phyloP scores from a whole-genome alignment of 257 asterid species.

The Mitragyna speciosa region DNA sequence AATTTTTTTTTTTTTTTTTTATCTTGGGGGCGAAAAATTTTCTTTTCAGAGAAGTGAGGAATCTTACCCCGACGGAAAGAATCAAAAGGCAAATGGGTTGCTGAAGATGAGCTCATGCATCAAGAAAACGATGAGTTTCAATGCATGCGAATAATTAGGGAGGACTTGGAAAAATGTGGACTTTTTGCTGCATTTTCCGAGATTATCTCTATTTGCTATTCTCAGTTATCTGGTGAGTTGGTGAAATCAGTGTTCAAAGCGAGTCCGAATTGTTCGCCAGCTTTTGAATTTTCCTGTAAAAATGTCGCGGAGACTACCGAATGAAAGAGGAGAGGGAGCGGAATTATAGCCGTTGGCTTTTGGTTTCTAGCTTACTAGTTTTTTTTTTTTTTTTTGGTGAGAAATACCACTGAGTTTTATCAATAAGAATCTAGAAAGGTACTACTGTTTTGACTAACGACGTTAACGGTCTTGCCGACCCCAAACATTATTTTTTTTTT shows the following conservation, averaged over 20 bases:
- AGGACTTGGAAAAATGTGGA: constrained; percentile 22
- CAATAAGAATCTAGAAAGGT: neutral
- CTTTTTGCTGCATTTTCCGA: constrained; percentile 37
- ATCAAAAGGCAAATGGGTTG: constrained; percentile 44
- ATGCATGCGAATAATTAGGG: constrained; percentile 36
- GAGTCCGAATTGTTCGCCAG: constrained; percentile 39
- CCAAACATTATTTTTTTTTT: no score
- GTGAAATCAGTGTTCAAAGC: constrained; percentile 22
- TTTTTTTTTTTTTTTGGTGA: neutral
- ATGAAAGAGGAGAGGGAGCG: constrained; percentile 38
- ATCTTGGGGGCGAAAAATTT: neutral
- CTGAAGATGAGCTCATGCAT: constrained; percentile 30
- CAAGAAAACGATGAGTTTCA: constrained; percentile 18
- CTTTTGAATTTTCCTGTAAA: constrained; percentile 35
- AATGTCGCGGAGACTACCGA: constrained; percentile 4
- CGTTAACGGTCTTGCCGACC: constrained; percentile 15
- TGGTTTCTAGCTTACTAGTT: neutral
- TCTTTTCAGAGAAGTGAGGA: constrained; percentile 28
- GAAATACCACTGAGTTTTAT: no score
- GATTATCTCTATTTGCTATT: constrained; percentile 5
- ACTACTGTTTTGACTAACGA: neutral
- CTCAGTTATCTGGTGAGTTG: constrained; percentile 6
- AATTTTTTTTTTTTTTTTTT: neutral
- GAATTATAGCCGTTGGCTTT: constrained; percentile 61
- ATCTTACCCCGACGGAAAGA: constrained; percentile 39